These are phyloP conservation scores for Platanthera guangdongensis DNA, from an alignment of 106 monocot species.

Conservation along the genomic window DNA sequence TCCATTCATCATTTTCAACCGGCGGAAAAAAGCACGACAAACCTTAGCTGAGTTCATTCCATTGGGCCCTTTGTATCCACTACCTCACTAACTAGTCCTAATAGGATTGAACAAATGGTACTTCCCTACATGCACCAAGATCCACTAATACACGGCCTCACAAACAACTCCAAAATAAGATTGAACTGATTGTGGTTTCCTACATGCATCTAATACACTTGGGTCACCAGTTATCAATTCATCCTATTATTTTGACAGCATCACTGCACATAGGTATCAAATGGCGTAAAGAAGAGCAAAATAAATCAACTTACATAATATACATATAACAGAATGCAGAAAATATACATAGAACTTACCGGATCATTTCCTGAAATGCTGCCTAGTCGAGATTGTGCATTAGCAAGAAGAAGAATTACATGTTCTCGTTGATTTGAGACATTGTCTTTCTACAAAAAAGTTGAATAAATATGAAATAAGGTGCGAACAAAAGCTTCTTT, in stretches of 20 bases:
- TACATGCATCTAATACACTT: neutral
- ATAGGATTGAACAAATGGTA: too few species aligned
- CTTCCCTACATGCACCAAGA: too few species aligned
- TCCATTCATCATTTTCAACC: too few species aligned
- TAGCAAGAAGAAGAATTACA: conserved; percentile 85
- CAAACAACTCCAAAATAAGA: neutral
- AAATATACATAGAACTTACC: conserved; percentile 29
- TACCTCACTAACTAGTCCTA: too few species aligned
- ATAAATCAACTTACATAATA: neutral
- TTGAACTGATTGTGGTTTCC: neutral
- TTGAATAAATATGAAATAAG: neutral
- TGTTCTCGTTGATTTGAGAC: conserved; percentile 90
- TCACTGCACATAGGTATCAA: neutral
- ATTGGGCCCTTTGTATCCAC: too few species aligned
- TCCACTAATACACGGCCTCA: too few species aligned
- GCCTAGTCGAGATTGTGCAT: conserved; percentile 82
- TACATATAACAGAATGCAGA: neutral
- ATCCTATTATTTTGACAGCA: neutral
- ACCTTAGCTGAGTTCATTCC: too few species aligned
- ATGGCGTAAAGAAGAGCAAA: neutral
- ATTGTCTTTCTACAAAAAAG: conserved; percentile 65
- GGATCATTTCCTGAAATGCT: conserved; percentile 54
- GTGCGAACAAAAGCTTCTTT: neutral
- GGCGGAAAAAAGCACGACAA: too few species aligned
- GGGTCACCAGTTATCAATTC: neutral